phyloP scores from a whole-genome alignment of 192 early-diverging fungal species.

The Endogone sp. region DNA sequence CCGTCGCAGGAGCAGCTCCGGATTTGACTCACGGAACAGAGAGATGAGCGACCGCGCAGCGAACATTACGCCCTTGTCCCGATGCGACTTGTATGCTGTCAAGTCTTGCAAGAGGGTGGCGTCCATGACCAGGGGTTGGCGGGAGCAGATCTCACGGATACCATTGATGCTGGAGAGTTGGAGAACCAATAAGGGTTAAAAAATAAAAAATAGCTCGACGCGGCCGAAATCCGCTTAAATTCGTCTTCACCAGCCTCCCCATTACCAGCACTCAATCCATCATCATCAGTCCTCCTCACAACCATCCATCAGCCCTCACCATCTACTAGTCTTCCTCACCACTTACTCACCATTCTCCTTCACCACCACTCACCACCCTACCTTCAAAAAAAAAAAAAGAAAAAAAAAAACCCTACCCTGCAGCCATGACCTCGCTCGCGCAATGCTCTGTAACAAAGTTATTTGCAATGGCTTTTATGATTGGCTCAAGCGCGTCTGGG shows the following conservation, averaged over 20 bases:
- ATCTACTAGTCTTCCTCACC: no score
- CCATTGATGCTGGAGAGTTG: conserved; percentile 66
- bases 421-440: conserved; percentile 91
- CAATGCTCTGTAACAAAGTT: conserved; percentile 95
- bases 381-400: no score
- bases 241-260: background rate
- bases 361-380: no score
- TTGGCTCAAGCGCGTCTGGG: conserved; percentile 84
- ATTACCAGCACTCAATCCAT: no score
- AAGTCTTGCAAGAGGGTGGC: conserved; percentile 80
- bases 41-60: conserved; percentile 86
- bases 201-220: conserved; percentile 4
- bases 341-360: no score
- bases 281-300: no score
- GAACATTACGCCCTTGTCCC: conserved; percentile 93
- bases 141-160: conserved; percentile 81
- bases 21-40: conserved; percentile 95
- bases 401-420: conserved; percentile 61
- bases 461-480: conserved; percentile 90
- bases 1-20: conserved; percentile 86
- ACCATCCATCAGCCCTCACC: no score
- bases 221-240: conserved; percentile 38
- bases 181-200: no score
- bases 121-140: conserved; percentile 92
- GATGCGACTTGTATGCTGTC: conserved; percentile 88